phyloP scores from a whole-genome alignment of 2,329 filamentous ascomycete species.

The Ophiostoma himal-ulmi region DNA sequence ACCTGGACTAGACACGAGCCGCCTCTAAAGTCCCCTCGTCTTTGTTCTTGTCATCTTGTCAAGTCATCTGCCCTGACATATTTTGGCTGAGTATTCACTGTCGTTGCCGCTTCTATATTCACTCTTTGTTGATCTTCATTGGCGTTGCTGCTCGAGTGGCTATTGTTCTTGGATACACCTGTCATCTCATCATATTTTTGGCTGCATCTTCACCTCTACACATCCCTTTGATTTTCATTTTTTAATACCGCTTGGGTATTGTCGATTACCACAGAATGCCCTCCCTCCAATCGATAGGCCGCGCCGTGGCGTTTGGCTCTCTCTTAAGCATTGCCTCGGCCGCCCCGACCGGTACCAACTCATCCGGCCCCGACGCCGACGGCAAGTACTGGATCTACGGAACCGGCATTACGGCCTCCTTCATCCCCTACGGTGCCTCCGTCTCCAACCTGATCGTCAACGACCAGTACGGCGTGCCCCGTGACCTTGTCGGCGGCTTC shows the following conservation, averaged over 20 bases:
- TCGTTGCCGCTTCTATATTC: not conserved
- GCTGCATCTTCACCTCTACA: not conserved
- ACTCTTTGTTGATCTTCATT: not conserved
- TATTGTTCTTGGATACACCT: not conserved
- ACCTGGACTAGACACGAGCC: not conserved
- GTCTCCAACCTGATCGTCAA: constrained; percentile 66
- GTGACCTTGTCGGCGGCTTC: constrained; percentile 67
- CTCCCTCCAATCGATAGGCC: not conserved
- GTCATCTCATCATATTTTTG: not conserved
- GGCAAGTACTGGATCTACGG: constrained; percentile 69
- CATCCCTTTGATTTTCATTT: not conserved
- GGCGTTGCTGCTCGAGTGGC: too few relatives aligned
- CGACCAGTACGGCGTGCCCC: constrained; percentile 60
- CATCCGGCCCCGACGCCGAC: constrained; percentile 45
- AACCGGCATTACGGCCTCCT: constrained; percentile 59
- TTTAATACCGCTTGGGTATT: not conserved
- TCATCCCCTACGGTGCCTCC: constrained; percentile 69
- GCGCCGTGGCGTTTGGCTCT: not conserved
- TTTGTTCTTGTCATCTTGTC: not conserved
- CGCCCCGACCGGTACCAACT: not conserved
- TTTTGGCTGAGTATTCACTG: not conserved
- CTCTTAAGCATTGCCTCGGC: not conserved
- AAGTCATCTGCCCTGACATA: not conserved
- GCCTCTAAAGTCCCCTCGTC: not conserved
- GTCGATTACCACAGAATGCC: not conserved